Conservation (phyloP, 345 rosid genomes). For the Anastatica hierochuntica region DNA sequence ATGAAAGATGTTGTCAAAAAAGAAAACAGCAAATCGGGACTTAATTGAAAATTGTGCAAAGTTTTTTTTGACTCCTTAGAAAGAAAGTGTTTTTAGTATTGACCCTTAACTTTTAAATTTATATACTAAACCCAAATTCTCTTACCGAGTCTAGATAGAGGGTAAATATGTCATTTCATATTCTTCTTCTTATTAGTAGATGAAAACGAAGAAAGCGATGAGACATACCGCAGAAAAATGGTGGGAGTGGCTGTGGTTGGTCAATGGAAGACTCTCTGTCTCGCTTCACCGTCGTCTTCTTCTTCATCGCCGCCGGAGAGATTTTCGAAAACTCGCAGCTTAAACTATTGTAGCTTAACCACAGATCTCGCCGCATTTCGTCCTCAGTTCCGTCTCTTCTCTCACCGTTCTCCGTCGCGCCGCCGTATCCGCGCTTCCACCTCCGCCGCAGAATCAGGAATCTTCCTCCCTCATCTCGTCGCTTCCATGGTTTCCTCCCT, state of each 20-base stretch:
- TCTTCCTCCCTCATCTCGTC: conserved; percentile 79
- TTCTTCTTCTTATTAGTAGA: too few species aligned
- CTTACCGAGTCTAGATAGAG: too few species aligned
- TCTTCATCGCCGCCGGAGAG: too few species aligned
- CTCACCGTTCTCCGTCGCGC: conserved; percentile 26
- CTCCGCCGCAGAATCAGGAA: conserved; percentile 37
- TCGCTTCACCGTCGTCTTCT: conserved; percentile 13
- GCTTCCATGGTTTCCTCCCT: conserved; percentile 68
- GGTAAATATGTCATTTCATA: too few species aligned
- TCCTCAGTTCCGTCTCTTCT: conserved; percentile 45
- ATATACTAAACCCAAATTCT: not conserved
- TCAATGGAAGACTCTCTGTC: conserved; percentile 15
- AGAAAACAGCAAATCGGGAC: too few species aligned
- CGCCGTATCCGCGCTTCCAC: conserved; percentile 28
- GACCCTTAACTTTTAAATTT: not conserved
- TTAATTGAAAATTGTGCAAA: too few species aligned
- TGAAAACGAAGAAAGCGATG: not conserved
- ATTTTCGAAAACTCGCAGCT: too few species aligned
- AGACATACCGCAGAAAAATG: conserved; percentile 6
- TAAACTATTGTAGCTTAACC: too few species aligned
- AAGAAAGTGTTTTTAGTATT: not conserved
- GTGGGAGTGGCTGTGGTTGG: conserved; percentile 22
- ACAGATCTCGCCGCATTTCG: conserved; percentile 20
- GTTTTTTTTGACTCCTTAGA: too few species aligned
- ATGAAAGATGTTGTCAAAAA: conserved; percentile 2